A percentile compares a stretch with the other conserved stretches of the same genome.
Conservation (phyloP, 352 stramenopile species). For the Pythium diclinum region DNA sequence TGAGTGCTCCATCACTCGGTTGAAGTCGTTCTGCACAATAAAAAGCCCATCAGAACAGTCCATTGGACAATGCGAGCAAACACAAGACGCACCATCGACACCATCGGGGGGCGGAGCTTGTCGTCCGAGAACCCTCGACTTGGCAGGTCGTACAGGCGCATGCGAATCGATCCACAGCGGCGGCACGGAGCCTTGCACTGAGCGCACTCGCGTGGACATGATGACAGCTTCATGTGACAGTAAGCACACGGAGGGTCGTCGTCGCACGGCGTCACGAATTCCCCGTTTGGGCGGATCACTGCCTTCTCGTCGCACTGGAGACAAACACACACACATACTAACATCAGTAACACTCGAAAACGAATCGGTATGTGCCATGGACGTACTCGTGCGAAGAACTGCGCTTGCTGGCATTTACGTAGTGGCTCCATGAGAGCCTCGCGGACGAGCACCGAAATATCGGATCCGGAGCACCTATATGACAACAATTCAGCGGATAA, state of each 20-base stretch:
- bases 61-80: not conserved
- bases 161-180: conserved; percentile 72
- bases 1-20: conserved; percentile 92
- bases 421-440: conserved; percentile 98
- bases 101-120: conserved; percentile 83
- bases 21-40: conserved; percentile 90
- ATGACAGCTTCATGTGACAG: conserved; percentile 89
- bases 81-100: conserved; percentile 68
- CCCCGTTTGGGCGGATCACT: conserved; percentile 47
- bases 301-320: conserved; percentile 79
- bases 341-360: not conserved
- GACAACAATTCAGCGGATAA: not conserved
- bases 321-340: not conserved
- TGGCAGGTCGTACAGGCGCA: conserved; percentile 83
- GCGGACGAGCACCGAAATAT: conserved; percentile 96
- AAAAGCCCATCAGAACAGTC: not conserved
- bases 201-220: conserved; percentile 53
- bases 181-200: conserved; percentile 72
- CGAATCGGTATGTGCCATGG: not conserved
- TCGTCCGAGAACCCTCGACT: conserved; percentile 81
- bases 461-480: conserved; percentile 88
- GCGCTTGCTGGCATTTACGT: conserved; percentile 95
- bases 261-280: conserved; percentile 78
- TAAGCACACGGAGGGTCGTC: conserved; percentile 83
- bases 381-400: conserved; percentile 83